Conservation (phyloP, 2,329 filamentous ascomycete genomes). For the Tolypocladium tropicale region DNA sequence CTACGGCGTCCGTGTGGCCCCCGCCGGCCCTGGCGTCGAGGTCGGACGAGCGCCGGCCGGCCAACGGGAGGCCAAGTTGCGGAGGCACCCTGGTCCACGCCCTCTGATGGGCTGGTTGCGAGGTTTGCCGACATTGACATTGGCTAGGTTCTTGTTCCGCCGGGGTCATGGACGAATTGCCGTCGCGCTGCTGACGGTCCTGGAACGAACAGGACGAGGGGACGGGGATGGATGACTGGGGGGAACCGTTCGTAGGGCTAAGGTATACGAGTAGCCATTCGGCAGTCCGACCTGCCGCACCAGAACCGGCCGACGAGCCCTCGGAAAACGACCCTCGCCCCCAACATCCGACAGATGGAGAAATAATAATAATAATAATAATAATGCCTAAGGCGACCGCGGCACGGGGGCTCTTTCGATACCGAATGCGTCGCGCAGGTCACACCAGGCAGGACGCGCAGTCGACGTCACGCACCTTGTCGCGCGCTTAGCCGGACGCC, state of each 20-base stretch:
- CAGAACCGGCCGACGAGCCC: not conserved
- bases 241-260: too few species aligned
- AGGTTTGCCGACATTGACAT: not conserved
- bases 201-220: not conserved
- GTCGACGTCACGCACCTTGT: not conserved
- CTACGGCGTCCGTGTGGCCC: not conserved
- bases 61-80: not conserved
- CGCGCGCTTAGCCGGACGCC: not conserved
- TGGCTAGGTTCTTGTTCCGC: not conserved
- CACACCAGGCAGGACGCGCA: not conserved
- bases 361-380: too few species aligned
- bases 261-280: too few species aligned
- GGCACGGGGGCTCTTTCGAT: not conserved
- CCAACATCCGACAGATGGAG: not conserved
- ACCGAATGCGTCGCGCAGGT: not conserved
- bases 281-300: not conserved
- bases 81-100: not conserved
- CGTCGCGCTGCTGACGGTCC: not conserved
- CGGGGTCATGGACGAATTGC: too few species aligned
- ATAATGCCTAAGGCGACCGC: not conserved
- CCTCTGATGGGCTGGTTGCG: not conserved
- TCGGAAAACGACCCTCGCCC: too few species aligned
- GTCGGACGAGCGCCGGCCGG: not conserved
- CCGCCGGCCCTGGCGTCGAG: not conserved
- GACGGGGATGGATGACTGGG: not conserved